Percentiles rank a stretch among this genome's conserved stretches.
Conservation (phyloP, 495 filamentous ascomycete genomes). For the Annulohypoxylon maeteangense region DNA sequence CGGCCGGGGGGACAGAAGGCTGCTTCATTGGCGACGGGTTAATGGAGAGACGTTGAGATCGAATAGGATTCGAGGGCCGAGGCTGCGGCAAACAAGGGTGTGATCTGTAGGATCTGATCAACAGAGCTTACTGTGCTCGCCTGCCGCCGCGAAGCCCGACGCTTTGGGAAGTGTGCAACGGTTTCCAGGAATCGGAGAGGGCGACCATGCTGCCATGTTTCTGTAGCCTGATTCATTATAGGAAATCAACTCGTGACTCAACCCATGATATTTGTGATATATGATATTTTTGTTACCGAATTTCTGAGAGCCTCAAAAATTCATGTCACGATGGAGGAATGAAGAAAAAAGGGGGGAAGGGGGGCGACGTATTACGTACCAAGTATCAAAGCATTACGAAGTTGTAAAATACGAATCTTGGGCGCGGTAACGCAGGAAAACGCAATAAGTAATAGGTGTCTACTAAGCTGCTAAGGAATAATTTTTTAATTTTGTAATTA, state of each 20-base stretch:
- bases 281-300: conserved; percentile 10
- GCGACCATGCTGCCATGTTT: conserved; percentile 10
- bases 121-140: conserved; percentile 43
- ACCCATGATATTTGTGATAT: conserved; percentile 3
- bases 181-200: conserved; percentile 16
- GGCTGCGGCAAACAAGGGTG: conserved; percentile 26
- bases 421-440: conserved; percentile 18
- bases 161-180: conserved; percentile 36
- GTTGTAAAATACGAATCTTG: conserved; percentile 6
- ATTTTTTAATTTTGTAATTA: conserved; percentile 26
- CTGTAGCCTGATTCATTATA: conserved; percentile 17
- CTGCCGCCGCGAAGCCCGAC: conserved; percentile 30
- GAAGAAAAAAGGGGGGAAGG: no score
- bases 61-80: conserved; percentile 40
- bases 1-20: conserved; percentile 13
- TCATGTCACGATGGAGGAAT: conserved; percentile 15
- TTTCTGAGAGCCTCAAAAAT: not conserved
- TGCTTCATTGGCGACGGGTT: conserved; percentile 38
- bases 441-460: conserved; percentile 26
- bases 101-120: conserved; percentile 46
- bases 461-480: conserved; percentile 20
- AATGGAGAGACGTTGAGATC: conserved; percentile 33
- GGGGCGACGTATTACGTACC: conserved; percentile 33
- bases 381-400: conserved; percentile 66
- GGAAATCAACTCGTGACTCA: conserved; percentile 14